Evolutionary conservation across 1,284 basidiomycete species (phyloP).

Genomic region (Boletus semigastroideus): DNA sequence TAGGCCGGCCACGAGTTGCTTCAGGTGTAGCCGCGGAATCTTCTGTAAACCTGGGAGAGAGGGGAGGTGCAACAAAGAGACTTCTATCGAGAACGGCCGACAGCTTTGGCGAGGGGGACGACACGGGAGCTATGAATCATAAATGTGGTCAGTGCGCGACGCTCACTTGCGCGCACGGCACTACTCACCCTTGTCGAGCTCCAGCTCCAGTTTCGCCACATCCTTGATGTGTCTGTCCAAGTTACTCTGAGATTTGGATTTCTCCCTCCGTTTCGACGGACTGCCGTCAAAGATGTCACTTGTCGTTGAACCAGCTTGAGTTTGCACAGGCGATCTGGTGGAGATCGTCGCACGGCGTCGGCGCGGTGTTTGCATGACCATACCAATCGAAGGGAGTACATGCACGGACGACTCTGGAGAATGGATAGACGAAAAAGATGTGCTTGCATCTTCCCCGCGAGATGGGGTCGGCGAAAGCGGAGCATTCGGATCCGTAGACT

Average conservation of each 20-base stretch:
- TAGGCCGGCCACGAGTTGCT: slow-evolving; percentile 26
- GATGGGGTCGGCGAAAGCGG: slow-evolving; percentile 31
- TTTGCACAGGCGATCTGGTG: slow-evolving; percentile 52
- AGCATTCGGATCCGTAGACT: slow-evolving; percentile 39
- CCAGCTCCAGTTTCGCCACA: slow-evolving; percentile 58
- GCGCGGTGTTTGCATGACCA: slow-evolving; percentile 48
- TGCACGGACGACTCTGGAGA: slow-evolving; percentile 23
- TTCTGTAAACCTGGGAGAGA: slow-evolving; percentile 20
- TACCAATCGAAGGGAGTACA: slow-evolving; percentile 17
- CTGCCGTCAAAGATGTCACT: slow-evolving; percentile 40
- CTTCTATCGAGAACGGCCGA: slow-evolving; percentile 64
- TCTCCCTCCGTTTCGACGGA: slow-evolving; percentile 64
- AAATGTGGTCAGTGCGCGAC: slow-evolving; percentile 1
- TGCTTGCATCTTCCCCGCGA: slow-evolving; percentile 26
- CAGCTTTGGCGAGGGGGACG: slow-evolving; percentile 49
- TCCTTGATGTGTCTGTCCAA: slow-evolving; percentile 67
- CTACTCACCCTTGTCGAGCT: slow-evolving; percentile 40
- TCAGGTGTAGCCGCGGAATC: slow-evolving; percentile 32
- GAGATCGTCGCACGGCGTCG: slow-evolving; percentile 66
- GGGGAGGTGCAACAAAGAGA: slow-evolving; percentile 56
- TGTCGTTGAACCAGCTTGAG: slow-evolving; percentile 12
- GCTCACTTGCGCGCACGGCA: background rate
- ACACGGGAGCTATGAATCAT: slow-evolving; percentile 34
- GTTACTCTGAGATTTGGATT: slow-evolving; percentile 63
- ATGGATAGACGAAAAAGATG: slow-evolving; percentile 19